Base-by-base conservation (phyloP, 169 alveolate species). In the Cryptosporidium bovis region DNA sequence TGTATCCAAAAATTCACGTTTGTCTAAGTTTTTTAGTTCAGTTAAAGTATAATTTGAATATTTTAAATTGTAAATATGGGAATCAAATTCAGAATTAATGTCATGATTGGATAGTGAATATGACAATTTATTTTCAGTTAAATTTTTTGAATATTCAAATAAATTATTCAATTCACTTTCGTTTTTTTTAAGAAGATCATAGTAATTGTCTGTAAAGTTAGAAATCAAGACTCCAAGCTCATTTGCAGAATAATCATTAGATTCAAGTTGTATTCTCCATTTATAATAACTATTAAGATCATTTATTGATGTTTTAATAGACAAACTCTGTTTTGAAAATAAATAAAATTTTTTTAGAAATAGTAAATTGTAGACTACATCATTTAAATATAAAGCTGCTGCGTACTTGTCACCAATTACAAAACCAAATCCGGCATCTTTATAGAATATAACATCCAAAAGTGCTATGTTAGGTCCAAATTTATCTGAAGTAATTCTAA, bases 401-500 rank as follows among this genome's bases (percentile, higher is more conserved):
- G 24, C 44, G 20, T 44, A 40, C 10, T 46, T 1, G 34, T 66
- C 20, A 58, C 44, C 27, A 12, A 53, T 29, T 24, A 10, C 0
- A 3, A 8, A 40, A 40, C 10, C 10, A 40, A 40, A 40, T 6
- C 1, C 48, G 1, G 10, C 4, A 20, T 65, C 18, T 53, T 31
- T 65, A 33, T 67, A 67, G 10, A 67, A 18, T 15, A 67, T 51
- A 50, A 67, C 24, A 48, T 67, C 82, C 18, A 67, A 50, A 13
- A 67, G 53, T 50, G 82, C 82, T 36, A 67, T 33, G 44, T 67
- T 67, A 15, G 82, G 82, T 13, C 82, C 82, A 51, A 67, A 67
- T 3, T 67, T 48, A 27, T 67, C 34, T 15, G 82, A 67, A 50
- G 51, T 29, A 31, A 46, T 15, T 16, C 16, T 34, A 8, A 31